These are phyloP conservation scores for Gleditsia sinensis DNA, from an alignment of 306 rosid genomes.

Conservation along the genomic window DNA sequence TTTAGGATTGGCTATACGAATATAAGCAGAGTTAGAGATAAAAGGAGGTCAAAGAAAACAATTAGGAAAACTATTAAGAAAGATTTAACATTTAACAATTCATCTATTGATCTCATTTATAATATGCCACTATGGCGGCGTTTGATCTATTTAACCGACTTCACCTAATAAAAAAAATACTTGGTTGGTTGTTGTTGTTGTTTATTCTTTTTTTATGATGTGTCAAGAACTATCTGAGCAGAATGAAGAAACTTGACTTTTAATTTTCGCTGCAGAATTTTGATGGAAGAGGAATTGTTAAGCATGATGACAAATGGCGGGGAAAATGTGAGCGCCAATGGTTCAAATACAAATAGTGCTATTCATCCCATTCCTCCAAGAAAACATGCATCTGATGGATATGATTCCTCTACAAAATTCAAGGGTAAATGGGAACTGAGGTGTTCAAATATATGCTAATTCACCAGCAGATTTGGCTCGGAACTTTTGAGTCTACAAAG, in stretches of 20 bases:
- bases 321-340: neutral
- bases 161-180: no score
- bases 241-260: neutral
- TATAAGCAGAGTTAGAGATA: no score
- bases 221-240: neutral
- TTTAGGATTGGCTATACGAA: no score
- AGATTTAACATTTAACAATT: no score
- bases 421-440: conserved; percentile 47
- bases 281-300: conserved; percentile 35
- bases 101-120: no score
- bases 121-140: no score
- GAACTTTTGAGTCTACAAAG: conserved; percentile 36
- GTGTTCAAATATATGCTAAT: conserved; percentile 39
- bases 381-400: neutral
- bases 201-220: neutral
- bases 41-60: no score
- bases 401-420: neutral
- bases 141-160: no score
- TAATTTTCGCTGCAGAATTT: neutral
- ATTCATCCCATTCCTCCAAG: neutral
- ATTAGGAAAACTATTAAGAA: no score
- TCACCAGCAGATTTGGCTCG: conserved; percentile 40
- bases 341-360: conserved; percentile 18
- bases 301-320: conserved; percentile 28
- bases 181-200: no score